Base-by-base conservation (phyloP, 192 early-diverging fungal species). In the Borealophlyctis nickersoniae region DNA sequence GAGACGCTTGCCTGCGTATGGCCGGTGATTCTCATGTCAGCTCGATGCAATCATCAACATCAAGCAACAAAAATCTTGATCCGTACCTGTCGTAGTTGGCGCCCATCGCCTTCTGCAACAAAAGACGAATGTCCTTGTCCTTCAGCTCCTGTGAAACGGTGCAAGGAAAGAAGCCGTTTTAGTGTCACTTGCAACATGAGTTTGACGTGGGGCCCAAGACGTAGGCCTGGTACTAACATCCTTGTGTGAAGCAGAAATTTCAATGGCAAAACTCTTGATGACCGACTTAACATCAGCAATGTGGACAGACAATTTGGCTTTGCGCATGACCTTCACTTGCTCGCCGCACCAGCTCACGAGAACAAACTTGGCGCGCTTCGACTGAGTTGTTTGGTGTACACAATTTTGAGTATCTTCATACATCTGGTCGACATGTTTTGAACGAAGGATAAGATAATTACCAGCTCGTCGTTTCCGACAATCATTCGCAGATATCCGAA, bases 231-330 rank as follows among this genome's bases (percentile, higher is more conserved):
- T 11, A 22, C 60, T n/a, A 45, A 75, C 74, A 48, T 80, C 76
- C 48, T 70, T 57, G 19, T 55, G 77, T 27, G 66, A 70, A 0
- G 89, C 90, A 13, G 83, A 74, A 23, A 93, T 66, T 71, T 93
- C 91, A 49, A 91, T 81, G 3, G 89, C 85, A 64, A 85, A 91
- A 49, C 58, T 74, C 48, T 78, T 79, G 29, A 92, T 49, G 22
- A 90, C 79, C 31, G 76, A 77, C 80, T 89, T 92, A 36, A 93
- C 88, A 36, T 88, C 87, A 23, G 85, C 69, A 65, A 91, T 89
- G 70, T 93, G 91, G 29, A 89, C 81, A 23, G 85, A 80, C 23
- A 93, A 75, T 73, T 88, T 90, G 50, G 89, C 91, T 58, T 83
- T 85, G 11, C 89, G 79, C 89, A 92, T 91, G 32, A 91, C 77